Base-by-base conservation (phyloP, 805 yeast species). In the Starmerella bombi region DNA sequence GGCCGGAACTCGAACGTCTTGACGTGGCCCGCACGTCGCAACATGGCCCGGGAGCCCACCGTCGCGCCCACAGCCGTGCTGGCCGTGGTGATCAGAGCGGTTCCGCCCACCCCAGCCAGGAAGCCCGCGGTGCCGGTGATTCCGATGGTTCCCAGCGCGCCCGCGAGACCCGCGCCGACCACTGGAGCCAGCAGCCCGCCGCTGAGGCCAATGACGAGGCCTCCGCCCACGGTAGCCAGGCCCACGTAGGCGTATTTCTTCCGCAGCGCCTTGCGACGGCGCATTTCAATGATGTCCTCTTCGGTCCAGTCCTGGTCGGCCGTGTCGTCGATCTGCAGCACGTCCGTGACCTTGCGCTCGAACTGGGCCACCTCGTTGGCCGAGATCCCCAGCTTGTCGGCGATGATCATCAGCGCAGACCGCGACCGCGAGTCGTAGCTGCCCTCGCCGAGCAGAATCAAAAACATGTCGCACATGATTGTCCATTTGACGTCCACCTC, bases 91-190 rank as follows among this genome's bases (percentile, higher is more conserved):
- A 91, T 94, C 18, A 85, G 71, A 0, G 95, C 84, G 6, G 96
- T 82, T 36, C 99, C 98, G 25, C 94, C 98, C 2, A 88, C 82
- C 38, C 98, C 97, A 0, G 96, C 96, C 25, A 91, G 64, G 50
- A 91, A 91, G 1, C 93, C 83, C 14, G 84, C 62, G 0, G 97
- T 84, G n/a, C 99, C 97, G 1, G 82, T 68, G 18, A 93, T 80
- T 25, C 99, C 99, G 18, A 88, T 74, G 0, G 98, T 91, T 1
- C 96, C 78, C 31, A 91, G 66, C 14, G 97, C 99, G 3, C 97
- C 97, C 2, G 97, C 98, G 22, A 91, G 56, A 54, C 99, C 99
- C 1, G 97, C 97, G 37, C 97, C 97, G 54, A 91, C 93, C 2
- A 93, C 94, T 0, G 99, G 99, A 0, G 98, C 98, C 34, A 91